Conservation (phyloP, 306 rosid genomes). For the Erythrophleum fordii region DNA sequence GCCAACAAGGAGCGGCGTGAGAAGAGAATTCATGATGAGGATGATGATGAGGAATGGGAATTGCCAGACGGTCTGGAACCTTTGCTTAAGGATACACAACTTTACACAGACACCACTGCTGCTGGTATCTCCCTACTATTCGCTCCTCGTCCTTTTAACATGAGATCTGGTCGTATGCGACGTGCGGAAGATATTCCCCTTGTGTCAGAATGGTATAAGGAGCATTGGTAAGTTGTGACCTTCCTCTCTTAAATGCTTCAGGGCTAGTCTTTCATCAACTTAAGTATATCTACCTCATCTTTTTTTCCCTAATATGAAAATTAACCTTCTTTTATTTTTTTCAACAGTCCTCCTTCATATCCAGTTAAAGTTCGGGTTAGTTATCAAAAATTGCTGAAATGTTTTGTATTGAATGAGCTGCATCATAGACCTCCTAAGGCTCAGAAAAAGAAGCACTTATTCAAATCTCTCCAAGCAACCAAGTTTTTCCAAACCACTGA, state of each 20-base stretch:
- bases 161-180: constrained; percentile 97
- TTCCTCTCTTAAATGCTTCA: neutral
- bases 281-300: neutral
- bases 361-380: constrained; percentile 99
- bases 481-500: constrained; percentile 99
- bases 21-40: constrained; percentile 78
- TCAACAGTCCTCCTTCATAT: constrained; percentile 90
- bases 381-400: constrained; percentile 89
- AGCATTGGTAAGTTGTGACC: constrained; percentile 76
- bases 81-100: constrained; percentile 79
- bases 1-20: constrained; percentile 91
- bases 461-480: constrained; percentile 95
- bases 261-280: neutral
- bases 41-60: constrained; percentile 80
- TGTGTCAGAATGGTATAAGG: constrained; percentile 98
- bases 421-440: constrained; percentile 99
- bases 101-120: constrained; percentile 96
- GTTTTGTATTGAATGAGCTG: constrained; percentile 96
- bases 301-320: neutral
- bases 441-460: constrained; percentile 93
- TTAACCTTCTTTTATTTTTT: constrained; percentile 12
- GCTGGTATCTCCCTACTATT: constrained; percentile 92
- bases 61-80: constrained; percentile 96
- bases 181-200: constrained; percentile 97
- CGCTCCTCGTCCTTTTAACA: constrained; percentile 99